Evolutionary conservation across 2,329 filamentous ascomycete species (phyloP).

Genomic region (Arachnopeziza araneosa): DNA sequence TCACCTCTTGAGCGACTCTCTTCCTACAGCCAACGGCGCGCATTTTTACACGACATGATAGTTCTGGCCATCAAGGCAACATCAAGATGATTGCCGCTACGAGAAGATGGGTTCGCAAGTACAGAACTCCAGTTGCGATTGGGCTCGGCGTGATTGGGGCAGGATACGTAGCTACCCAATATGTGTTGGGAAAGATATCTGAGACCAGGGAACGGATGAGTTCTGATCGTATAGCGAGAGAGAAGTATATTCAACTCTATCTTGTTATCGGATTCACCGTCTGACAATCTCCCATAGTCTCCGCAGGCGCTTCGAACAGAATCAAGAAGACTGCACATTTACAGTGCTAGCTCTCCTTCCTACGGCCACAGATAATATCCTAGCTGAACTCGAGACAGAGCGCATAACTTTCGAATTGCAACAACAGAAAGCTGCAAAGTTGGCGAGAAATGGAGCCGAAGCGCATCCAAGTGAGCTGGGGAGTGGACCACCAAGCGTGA

Average conservation of each 20-base stretch:
- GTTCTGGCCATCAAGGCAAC: not conserved
- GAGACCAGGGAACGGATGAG: constrained; percentile 95
- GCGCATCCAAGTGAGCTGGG: constrained; percentile 38
- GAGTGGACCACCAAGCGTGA: constrained; percentile 53
- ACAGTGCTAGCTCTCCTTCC: constrained; percentile 94
- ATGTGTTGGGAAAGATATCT: constrained; percentile 84
- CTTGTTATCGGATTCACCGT: not conserved
- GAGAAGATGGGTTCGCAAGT: constrained; percentile 86
- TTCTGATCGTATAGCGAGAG: constrained; percentile 89
- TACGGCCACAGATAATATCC: constrained; percentile 82
- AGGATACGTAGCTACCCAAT: constrained; percentile 88
- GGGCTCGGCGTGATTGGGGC: constrained; percentile 82
- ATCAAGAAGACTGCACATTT: constrained; percentile 97
- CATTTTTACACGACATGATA: constrained; percentile 15
- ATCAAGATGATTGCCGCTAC: constrained; percentile 60
- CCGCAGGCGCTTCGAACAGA: constrained; percentile 93
- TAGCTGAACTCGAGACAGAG: constrained; percentile 85
- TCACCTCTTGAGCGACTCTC: not conserved
- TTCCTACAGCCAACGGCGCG: not conserved
- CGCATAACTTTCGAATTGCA: constrained; percentile 90
- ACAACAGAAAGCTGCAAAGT: constrained; percentile 76
- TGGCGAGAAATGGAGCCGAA: constrained; percentile 50
- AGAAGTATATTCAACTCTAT: constrained; percentile 63
- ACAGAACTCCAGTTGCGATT: constrained; percentile 83
- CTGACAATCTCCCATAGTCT: constrained; percentile 51